phyloP scores from a whole-genome alignment of 148 eudicot genomes.

The Pouteria glomerata region DNA sequence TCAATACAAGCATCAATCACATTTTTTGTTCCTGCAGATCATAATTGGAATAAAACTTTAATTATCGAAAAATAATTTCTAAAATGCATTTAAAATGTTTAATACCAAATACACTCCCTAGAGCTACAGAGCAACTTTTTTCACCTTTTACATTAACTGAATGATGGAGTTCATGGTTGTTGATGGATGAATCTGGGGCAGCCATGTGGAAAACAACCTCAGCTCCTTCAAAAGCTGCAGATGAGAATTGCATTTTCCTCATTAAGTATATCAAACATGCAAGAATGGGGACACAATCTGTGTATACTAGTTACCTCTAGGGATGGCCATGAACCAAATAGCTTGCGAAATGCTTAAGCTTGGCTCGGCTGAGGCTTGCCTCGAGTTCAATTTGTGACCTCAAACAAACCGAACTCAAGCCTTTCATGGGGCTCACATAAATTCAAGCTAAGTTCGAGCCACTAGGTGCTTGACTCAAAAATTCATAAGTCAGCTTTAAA shows the following conservation, averaged over 20 bases:
- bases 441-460: too few species aligned
- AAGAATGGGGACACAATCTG: neutral
- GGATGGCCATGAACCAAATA: too few species aligned
- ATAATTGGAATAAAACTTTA: neutral
- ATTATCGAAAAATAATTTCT: neutral
- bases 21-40: slow-evolving; percentile 64
- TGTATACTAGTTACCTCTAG: neutral
- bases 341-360: too few species aligned
- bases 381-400: too few species aligned
- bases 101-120: neutral
- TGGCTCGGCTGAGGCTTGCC: too few species aligned
- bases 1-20: slow-evolving; percentile 84
- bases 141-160: slow-evolving; percentile 88
- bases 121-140: neutral
- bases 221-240: slow-evolving; percentile 80
- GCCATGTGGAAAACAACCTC: slow-evolving; percentile 99
- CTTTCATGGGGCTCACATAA: too few species aligned
- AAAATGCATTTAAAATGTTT: neutral
- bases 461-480: too few species aligned
- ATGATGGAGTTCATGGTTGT: slow-evolving; percentile 68
- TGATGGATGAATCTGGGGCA: slow-evolving; percentile 95
- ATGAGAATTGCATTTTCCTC: neutral
- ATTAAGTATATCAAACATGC: neutral
- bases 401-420: too few species aligned
- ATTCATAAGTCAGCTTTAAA: too few species aligned